phyloP scores from a whole-genome alignment of 805 yeast species.

The Huiozyma sinensis region DNA sequence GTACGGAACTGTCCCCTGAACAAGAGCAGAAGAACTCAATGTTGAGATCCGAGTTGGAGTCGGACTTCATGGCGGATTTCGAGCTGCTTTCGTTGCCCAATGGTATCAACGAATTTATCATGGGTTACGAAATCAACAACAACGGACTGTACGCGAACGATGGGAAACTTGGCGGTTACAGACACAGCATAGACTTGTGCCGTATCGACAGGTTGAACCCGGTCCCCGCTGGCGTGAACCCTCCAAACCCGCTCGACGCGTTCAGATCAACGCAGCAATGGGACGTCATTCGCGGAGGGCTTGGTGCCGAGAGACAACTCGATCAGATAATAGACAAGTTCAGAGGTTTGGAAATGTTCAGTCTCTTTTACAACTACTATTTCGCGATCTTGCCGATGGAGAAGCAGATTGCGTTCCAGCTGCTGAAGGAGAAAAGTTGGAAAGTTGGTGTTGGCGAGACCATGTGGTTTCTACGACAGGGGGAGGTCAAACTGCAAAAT shows the following conservation, averaged over 20 bases:
- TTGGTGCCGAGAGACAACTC: constrained; percentile 5
- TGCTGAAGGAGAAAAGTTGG: constrained; percentile 32
- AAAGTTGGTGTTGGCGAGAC: constrained; percentile 24
- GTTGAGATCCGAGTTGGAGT: constrained; percentile 7
- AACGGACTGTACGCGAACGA: constrained; percentile 14
- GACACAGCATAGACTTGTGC: constrained; percentile 23
- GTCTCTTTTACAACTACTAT: constrained; percentile 36
- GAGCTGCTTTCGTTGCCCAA: constrained; percentile 21
- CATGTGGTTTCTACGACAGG: constrained; percentile 33
- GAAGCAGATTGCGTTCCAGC: constrained; percentile 27
- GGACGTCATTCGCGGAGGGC: constrained; percentile 21
- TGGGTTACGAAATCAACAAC: constrained; percentile 19
- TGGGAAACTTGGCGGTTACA: constrained; percentile 21
- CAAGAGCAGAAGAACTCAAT: constrained; percentile 7
- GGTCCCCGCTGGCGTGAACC: constrained; percentile 23
- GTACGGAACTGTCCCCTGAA: constrained; percentile 9
- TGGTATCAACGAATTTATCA: constrained; percentile 27
- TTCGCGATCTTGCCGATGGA: constrained; percentile 34
- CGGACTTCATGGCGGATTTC: constrained; percentile 9
- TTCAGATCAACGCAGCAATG: constrained; percentile 27
- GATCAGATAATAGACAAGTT: constrained; percentile 19
- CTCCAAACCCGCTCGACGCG: constrained; percentile 28
- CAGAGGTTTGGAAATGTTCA: constrained; percentile 25
- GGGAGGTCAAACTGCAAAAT: constrained; percentile 29
- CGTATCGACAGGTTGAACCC: constrained; percentile 16